phyloP scores from a whole-genome alignment of 148 eudicot species.

The Polygonum aviculare region DNA sequence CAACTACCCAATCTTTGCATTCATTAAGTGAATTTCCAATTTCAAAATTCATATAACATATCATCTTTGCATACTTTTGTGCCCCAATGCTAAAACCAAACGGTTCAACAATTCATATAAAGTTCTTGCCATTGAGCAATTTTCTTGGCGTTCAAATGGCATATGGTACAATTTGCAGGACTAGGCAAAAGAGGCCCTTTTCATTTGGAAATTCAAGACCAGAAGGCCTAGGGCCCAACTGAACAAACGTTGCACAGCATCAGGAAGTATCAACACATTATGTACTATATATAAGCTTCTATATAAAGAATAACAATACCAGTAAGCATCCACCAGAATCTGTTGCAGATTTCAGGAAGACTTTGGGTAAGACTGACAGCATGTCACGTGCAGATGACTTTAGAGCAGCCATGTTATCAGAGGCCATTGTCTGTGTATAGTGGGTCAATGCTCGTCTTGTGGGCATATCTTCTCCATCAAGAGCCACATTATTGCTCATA shows the following conservation, averaged over 20 bases:
- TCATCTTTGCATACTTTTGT: neutral
- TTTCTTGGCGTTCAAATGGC: neutral
- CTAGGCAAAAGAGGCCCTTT: neutral
- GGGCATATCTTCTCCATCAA: slow-evolving; percentile 30
- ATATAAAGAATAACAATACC: slow-evolving; percentile 33
- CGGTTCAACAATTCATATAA: neutral
- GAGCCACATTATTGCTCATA: slow-evolving; percentile 20
- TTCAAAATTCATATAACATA: neutral
- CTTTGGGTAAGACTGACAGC: slow-evolving; percentile 43
- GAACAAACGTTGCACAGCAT: neutral
- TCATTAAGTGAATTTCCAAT: neutral
- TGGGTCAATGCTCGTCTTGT: slow-evolving; percentile 47
- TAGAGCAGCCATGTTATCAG: slow-evolving; percentile 47
- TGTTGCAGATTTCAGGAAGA: slow-evolving; percentile 48
- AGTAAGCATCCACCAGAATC: slow-evolving; percentile 76
- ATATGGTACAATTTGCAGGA: neutral
- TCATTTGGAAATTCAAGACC: neutral
- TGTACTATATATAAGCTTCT: neutral
- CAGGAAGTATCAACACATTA: neutral
- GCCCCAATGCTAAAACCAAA: neutral
- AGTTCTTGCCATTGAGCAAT: neutral
- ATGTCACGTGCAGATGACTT: slow-evolving; percentile 56
- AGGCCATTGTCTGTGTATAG: slow-evolving; percentile 59
- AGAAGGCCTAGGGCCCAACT: neutral
- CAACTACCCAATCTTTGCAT: neutral